Percentiles rank a stretch among this genome's conserved stretches.
Conservation (phyloP, 2,329 filamentous ascomycete species). For the Rachicladosporium sp. region DNA sequence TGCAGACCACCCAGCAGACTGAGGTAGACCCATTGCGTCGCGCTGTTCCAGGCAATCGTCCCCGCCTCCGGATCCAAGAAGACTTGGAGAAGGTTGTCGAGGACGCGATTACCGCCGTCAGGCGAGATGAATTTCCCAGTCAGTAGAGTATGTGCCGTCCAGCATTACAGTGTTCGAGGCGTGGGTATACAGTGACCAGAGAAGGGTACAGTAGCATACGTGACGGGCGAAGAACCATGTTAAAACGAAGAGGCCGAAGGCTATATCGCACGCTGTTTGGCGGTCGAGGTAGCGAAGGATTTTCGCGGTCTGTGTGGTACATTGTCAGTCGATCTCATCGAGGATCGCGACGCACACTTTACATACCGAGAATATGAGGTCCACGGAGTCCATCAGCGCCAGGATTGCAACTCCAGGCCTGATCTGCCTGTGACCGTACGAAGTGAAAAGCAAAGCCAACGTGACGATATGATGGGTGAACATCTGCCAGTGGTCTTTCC, state of each 20-base stretch:
- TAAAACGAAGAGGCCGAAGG: slow-evolving; percentile 75
- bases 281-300: slow-evolving; percentile 82
- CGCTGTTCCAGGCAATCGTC: slow-evolving; percentile 65
- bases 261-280: slow-evolving; percentile 62
- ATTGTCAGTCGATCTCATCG: neutral
- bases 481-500: slow-evolving; percentile 96
- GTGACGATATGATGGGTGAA: slow-evolving; percentile 90
- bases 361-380: slow-evolving; percentile 73
- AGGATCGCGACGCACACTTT: neutral
- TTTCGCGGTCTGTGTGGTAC: slow-evolving; percentile 47
- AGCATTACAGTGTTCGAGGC: slow-evolving; percentile 46
- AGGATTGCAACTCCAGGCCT: slow-evolving; percentile 81
- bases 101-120: slow-evolving; percentile 30
- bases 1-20: slow-evolving; percentile 66
- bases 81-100: slow-evolving; percentile 57
- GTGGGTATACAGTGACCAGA: slow-evolving; percentile 68
- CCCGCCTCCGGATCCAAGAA: slow-evolving; percentile 56
- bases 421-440: slow-evolving; percentile 77
- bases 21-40: slow-evolving; percentile 66
- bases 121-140: slow-evolving; percentile 42
- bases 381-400: slow-evolving; percentile 86
- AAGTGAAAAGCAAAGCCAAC: slow-evolving; percentile 62
- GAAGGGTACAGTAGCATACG: slow-evolving; percentile 63
- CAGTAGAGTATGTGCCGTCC: slow-evolving; percentile 54
- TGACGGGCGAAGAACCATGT: slow-evolving; percentile 79